Base-by-base conservation (phyloP, 352 stramenopile species). In the Phytophthora tentaculata region DNA sequence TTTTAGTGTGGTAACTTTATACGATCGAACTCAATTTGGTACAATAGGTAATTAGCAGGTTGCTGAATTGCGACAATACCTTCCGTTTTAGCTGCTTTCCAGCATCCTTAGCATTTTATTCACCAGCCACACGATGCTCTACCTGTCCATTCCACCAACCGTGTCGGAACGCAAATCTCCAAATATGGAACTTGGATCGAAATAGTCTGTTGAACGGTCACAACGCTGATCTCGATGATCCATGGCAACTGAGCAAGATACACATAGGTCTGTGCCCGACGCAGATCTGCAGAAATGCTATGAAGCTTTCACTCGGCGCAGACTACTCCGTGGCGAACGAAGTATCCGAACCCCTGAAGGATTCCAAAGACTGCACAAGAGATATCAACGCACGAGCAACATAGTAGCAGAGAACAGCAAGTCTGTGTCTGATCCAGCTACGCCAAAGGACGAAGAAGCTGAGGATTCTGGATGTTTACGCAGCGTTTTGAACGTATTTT, bases 401-500 rank as follows among this genome's bases (percentile, higher is more conserved):
- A 13, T 12, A 5, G 37, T n/a, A 43, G 13, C 16, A 22, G 24
- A 7, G 12, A 10, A 48, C 2, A n/a, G n/a, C 8, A 16, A 7
- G 26, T 2, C 43, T 45, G 39, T 45, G 8, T 45, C 41, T 24
- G 41, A 24, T 2, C n/a, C 41, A 43, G 10, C 44, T 20, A 41
- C 14, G 22, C 2, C 22, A 3, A 19, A 54, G 4, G 45, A 41
- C 9, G 23, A 17, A 20, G 56, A 51, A 37, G 32, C 17, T 37
- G 49, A 49, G 1, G 44, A 50, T 28, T 17, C 7, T 48, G 41
- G 6, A 20, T 22, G 20, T 28, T n/a, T 61, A 23, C 26, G 26
- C 69, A 37, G 56, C 29, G 37, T 80, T 2, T 56, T 84, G 1
- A 71, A 61, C 2, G 73, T 81, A 43, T 85, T 77, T 65, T 74